These are phyloP conservation scores for Didymella pomorum DNA, from an alignment of 2,329 filamentous ascomycete species.

Conservation along the genomic window DNA sequence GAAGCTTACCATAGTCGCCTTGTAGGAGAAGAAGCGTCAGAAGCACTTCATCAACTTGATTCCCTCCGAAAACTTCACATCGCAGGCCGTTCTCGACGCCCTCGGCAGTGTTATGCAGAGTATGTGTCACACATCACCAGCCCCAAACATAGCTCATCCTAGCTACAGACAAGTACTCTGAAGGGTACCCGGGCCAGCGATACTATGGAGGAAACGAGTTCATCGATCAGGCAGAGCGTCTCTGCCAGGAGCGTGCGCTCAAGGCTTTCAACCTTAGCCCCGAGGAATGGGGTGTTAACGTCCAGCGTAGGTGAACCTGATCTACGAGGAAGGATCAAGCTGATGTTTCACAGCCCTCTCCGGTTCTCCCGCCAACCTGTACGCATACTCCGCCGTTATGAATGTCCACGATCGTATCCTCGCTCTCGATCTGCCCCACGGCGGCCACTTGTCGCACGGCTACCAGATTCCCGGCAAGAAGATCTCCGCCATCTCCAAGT, in stretches of 20 bases:
- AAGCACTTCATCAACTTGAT: constrained; percentile 99
- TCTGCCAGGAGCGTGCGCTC: constrained; percentile 93
- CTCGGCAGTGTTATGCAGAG: constrained; percentile 69
- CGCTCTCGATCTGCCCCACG: constrained; percentile 95
- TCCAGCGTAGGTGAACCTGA: constrained; percentile 70
- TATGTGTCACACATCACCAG: constrained; percentile 66
- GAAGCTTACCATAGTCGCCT: constrained; percentile 27
- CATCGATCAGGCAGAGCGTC: constrained; percentile 94
- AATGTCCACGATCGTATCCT: constrained; percentile 94
- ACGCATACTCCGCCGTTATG: constrained; percentile 92
- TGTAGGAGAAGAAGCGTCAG: constrained; percentile 90
- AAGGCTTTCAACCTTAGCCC: constrained; percentile 87
- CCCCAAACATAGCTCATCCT: constrained; percentile 50
- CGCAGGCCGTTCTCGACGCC: constrained; percentile 96
- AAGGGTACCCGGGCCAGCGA: constrained; percentile 96
- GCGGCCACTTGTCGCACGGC: constrained; percentile 93
- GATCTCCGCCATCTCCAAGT: constrained; percentile 96
- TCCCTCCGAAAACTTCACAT: constrained; percentile 99
- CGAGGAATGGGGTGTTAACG: constrained; percentile 97
- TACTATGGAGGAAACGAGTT: constrained; percentile 99
- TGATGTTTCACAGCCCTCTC: constrained; percentile 70
- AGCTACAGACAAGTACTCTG: constrained; percentile 89
- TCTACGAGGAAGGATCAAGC: constrained; percentile 1
- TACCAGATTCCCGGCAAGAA: constrained; percentile 87
- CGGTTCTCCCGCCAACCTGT: constrained; percentile 76